These are phyloP conservation scores for Paecilomyces dactylethromorphus DNA, from an alignment of 2,329 filamentous ascomycete genomes.

Conservation along the genomic window DNA sequence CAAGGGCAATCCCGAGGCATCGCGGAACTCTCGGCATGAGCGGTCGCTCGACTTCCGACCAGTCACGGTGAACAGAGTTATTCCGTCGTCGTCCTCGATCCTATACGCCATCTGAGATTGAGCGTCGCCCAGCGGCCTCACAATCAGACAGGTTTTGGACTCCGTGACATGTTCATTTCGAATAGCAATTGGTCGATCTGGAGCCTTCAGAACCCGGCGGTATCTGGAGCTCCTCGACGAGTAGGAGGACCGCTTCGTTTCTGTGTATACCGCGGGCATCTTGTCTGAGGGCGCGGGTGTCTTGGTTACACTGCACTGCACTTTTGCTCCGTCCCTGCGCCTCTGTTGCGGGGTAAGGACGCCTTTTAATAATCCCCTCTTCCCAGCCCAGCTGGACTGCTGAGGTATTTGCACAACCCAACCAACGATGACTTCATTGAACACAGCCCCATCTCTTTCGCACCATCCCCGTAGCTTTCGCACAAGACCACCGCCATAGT, in stretches of 20 bases:
- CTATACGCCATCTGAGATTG: neutral
- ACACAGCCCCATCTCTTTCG: neutral
- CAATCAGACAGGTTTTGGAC: constrained; percentile 13
- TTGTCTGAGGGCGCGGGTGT: neutral
- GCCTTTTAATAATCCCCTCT: neutral
- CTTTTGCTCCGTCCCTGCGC: neutral
- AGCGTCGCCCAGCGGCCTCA: constrained; percentile 3
- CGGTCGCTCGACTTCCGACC: constrained; percentile 17
- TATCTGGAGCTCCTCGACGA: neutral
- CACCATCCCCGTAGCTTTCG: neutral
- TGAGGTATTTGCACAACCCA: neutral
- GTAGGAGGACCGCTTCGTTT: neutral
- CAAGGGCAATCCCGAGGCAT: constrained; percentile 20
- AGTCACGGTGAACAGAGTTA: constrained; percentile 17
- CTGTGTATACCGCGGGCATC: neutral
- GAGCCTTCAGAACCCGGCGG: constrained; percentile 11
- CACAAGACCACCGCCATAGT: neutral
- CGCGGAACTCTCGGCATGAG: constrained; percentile 20
- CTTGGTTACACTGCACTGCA: neutral
- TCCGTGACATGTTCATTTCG: constrained; percentile 17
- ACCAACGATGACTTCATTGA: neutral
- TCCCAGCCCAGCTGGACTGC: neutral
- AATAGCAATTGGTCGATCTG: constrained; percentile 14
- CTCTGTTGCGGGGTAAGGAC: neutral
- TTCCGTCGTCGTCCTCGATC: constrained; percentile 12